Conservation (phyloP, 169 alveolate genomes). For the Eimeria necatrix region DNA sequence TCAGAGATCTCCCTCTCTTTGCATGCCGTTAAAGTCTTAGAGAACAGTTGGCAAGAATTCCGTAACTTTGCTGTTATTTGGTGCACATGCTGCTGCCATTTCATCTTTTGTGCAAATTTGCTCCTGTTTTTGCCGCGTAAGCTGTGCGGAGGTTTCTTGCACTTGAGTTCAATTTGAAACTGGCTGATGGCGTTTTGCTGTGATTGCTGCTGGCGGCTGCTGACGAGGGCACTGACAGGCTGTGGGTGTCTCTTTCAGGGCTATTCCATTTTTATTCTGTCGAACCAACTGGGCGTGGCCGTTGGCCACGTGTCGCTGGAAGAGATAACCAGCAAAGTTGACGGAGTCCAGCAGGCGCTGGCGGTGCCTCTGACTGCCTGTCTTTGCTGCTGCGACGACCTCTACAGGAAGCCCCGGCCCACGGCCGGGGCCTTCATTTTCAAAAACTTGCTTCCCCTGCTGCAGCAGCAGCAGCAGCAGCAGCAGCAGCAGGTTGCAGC, state of each 20-base stretch:
- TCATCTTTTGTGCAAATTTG: too few relatives aligned
- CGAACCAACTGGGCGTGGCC: slow-evolving; percentile 79
- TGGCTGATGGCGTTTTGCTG: neutral
- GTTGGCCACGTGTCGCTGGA: slow-evolving; percentile 67
- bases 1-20: neutral
- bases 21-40: neutral
- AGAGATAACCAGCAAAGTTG: slow-evolving; percentile 68
- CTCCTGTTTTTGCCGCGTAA: neutral
- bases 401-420: slow-evolving; percentile 77
- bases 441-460: slow-evolving; percentile 39
- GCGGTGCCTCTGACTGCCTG: slow-evolving; percentile 74
- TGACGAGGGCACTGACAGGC: too few relatives aligned
- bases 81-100: too few relatives aligned
- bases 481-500: slow-evolving; percentile 34
- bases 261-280: slow-evolving; percentile 51
- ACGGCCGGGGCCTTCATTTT: slow-evolving; percentile 70
- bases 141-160: neutral
- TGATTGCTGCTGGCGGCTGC: too few relatives aligned
- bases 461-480: slow-evolving; percentile 20
- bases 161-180: neutral
- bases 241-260: slow-evolving; percentile 49
- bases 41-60: too few relatives aligned
- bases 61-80: too few relatives aligned
- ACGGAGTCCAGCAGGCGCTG: slow-evolving; percentile 62
- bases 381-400: slow-evolving; percentile 72